Conservation (phyloP, 164 flowering plant species). For the Chimonanthus salicifolius region DNA sequence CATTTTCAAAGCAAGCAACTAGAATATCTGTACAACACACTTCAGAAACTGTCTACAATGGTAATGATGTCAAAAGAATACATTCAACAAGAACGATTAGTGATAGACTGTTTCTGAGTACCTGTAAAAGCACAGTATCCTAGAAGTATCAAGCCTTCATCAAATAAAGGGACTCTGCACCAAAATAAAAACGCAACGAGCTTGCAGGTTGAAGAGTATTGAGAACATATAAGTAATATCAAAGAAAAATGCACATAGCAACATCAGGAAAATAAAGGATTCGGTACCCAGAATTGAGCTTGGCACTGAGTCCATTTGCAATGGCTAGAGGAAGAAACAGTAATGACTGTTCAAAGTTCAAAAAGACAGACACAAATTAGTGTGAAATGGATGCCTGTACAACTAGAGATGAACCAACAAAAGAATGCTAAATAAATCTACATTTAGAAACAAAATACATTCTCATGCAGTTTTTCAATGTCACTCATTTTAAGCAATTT, state of each 20-base stretch:
- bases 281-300: conserved; percentile 78
- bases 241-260: neutral
- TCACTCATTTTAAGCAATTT: neutral
- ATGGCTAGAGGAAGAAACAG: conserved; percentile 89
- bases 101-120: conserved; percentile 13
- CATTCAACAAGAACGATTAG: neutral
- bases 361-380: too few relatives aligned
- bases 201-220: neutral
- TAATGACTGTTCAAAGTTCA: conserved; percentile 50
- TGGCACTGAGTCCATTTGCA: conserved; percentile 85
- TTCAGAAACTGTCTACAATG: too few relatives aligned
- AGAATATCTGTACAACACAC: too few relatives aligned
- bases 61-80: neutral
- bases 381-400: too few relatives aligned
- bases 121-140: conserved; percentile 78
- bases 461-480: neutral
- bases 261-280: neutral
- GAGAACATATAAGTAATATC: neutral
- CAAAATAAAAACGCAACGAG: conserved; percentile 6
- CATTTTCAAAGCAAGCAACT: too few relatives aligned
- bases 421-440: too few relatives aligned
- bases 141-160: conserved; percentile 70
- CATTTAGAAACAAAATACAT: neutral
- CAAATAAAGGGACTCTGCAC: conserved; percentile 75
- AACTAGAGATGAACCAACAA: too few relatives aligned